Evolutionary conservation across 2,329 filamentous ascomycete species (phyloP).

Genomic region (Alternaria sp.): DNA sequence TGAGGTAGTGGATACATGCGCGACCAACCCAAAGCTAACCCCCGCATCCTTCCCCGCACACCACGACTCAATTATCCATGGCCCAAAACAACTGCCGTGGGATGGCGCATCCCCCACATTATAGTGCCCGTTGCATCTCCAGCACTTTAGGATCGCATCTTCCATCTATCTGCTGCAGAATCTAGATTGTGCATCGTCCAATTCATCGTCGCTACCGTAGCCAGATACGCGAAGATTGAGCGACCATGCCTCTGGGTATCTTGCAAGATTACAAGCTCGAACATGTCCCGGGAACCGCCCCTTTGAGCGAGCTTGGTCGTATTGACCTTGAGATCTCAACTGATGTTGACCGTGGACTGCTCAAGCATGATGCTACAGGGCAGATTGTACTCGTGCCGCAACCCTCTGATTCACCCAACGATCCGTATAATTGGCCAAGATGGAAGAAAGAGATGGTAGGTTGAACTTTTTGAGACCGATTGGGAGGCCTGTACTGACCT

Average conservation of each 20-base stretch:
- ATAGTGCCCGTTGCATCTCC: constrained; percentile 1
- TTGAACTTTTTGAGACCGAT: neutral
- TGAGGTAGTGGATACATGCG: neutral
- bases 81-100: constrained; percentile 3
- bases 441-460: constrained; percentile 35
- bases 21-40: constrained; percentile 1
- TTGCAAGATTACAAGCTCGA: constrained; percentile 32
- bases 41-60: constrained; percentile 22
- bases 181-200: neutral
- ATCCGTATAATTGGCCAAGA: constrained; percentile 62
- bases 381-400: constrained; percentile 61
- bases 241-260: constrained; percentile 34
- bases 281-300: constrained; percentile 36
- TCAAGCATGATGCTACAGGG: constrained; percentile 38
- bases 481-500: neutral
- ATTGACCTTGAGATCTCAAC: constrained; percentile 22
- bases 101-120: constrained; percentile 15
- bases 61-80: constrained; percentile 6
- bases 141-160: neutral
- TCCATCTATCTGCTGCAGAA: neutral
- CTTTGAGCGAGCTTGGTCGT: constrained; percentile 29
- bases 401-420: constrained; percentile 58
- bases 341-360: constrained; percentile 23
- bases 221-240: neutral
- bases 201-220: neutral